Evolutionary conservation across 352 stramenopile species (phyloP).

Genomic region (Pythium rhizo-oryzae): DNA sequence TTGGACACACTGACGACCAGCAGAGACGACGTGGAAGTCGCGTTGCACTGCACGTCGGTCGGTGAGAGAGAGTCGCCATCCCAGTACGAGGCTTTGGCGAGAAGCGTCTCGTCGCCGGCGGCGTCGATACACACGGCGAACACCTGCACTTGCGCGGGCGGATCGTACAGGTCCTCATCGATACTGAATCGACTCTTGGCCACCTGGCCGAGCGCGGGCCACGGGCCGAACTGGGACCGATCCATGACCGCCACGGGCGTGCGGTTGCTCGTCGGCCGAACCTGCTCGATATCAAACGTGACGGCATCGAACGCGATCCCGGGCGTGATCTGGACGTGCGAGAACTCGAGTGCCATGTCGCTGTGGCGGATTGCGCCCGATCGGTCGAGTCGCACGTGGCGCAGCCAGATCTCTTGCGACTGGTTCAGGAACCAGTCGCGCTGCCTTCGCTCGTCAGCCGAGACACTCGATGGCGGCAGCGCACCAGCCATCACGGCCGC

Average conservation of each 20-base stretch:
- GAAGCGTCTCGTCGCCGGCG: slow-evolving; percentile 1
- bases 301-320: slow-evolving; percentile 16
- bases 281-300: slow-evolving; percentile 14
- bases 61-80: background rate
- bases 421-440: background rate
- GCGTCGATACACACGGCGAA: slow-evolving; percentile 9
- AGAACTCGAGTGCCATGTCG: slow-evolving; percentile 8
- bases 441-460: background rate
- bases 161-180: background rate
- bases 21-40: background rate
- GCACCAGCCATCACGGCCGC: too few relatives aligned
- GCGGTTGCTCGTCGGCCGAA: background rate
- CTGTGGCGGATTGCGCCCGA: too few relatives aligned
- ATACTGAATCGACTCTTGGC: background rate
- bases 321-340: slow-evolving; percentile 1
- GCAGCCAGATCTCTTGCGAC: background rate
- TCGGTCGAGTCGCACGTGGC: too few relatives aligned
- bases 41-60: background rate
- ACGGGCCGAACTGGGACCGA: slow-evolving; percentile 9
- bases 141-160: slow-evolving; percentile 5
- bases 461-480: background rate
- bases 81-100: background rate
- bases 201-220: slow-evolving; percentile 8
- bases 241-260: background rate
- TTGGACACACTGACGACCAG: slow-evolving; percentile 18